These are phyloP conservation scores for Skeletonema grethae DNA, from an alignment of 108 stramenopile species.

Conservation along the genomic window DNA sequence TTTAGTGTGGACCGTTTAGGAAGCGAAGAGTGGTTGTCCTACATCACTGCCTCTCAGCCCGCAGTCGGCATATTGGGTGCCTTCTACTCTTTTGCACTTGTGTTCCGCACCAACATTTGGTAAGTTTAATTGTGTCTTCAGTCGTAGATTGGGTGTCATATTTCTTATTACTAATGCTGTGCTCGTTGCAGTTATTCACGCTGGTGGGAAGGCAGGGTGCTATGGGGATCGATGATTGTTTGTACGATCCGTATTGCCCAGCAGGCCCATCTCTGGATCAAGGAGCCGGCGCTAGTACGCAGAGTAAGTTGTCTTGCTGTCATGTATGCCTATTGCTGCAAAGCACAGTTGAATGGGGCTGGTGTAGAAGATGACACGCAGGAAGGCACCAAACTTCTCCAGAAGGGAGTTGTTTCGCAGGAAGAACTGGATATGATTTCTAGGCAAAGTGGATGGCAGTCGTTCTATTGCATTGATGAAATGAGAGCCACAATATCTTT, in stretches of 20 bases:
- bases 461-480: background rate
- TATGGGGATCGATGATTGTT: background rate
- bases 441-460: background rate
- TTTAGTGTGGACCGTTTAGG: too few species aligned
- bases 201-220: background rate
- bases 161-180: too few species aligned
- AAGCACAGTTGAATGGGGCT: background rate
- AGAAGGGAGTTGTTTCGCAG: background rate
- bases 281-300: background rate
- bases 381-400: background rate
- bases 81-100: background rate
- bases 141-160: too few species aligned
- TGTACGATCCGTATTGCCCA: background rate
- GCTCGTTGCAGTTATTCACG: too few species aligned
- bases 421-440: background rate
- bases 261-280: background rate
- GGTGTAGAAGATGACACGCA: background rate
- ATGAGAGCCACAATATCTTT: background rate
- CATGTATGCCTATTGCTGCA: background rate
- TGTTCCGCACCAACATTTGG: conserved; percentile 1
- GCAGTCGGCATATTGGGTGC: background rate
- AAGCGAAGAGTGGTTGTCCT: too few species aligned
- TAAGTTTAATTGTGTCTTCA: too few species aligned
- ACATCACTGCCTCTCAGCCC: too few species aligned
- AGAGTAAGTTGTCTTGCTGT: background rate